These are phyloP conservation scores for Podila verticillata DNA, from an alignment of 192 early-diverging fungal genomes.

Conservation along the genomic window DNA sequence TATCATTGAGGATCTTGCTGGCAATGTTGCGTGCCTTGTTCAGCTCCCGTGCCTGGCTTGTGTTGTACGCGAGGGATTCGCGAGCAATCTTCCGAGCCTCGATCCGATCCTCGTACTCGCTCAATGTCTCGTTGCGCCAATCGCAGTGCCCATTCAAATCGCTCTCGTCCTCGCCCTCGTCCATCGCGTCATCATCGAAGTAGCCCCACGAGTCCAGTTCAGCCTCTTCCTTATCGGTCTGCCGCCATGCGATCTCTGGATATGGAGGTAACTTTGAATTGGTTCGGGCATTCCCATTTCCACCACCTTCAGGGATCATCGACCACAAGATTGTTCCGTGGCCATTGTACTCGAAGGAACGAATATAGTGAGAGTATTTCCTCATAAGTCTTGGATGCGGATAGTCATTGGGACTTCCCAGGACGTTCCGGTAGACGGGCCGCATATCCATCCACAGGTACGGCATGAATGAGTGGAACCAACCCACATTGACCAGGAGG, in stretches of 20 bases:
- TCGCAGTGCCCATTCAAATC: too few relatives aligned
- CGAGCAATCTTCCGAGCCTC: conserved; percentile 3
- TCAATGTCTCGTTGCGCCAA: conserved; percentile 6
- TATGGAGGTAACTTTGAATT: too few relatives aligned
- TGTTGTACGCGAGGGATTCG: background rate
- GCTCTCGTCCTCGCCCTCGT: too few relatives aligned
- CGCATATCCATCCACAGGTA: conserved; percentile 19
- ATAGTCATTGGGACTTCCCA: conserved; percentile 25
- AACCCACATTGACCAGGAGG: conserved; percentile 13
- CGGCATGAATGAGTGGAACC: conserved; percentile 27
- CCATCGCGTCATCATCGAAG: conserved; percentile 19
- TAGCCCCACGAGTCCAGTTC: conserved; percentile 23
- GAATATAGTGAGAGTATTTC: conserved; percentile 29
- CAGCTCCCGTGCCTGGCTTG: conserved; percentile 1
- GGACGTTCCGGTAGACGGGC: conserved; percentile 32
- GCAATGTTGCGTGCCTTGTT: conserved; percentile 22
- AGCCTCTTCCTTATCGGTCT: conserved; percentile 1
- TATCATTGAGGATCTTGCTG: conserved; percentile 26
- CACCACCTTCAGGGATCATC: conserved; percentile 11
- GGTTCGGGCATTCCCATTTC: background rate
- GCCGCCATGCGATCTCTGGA: conserved; percentile 1
- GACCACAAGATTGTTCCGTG: conserved; percentile 19
- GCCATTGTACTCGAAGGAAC: conserved; percentile 37
- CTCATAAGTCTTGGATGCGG: conserved; percentile 9
- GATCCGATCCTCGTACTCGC: conserved; percentile 29